phyloP scores from a whole-genome alignment of 306 rosid genomes.

The Acmispon strigosus region DNA sequence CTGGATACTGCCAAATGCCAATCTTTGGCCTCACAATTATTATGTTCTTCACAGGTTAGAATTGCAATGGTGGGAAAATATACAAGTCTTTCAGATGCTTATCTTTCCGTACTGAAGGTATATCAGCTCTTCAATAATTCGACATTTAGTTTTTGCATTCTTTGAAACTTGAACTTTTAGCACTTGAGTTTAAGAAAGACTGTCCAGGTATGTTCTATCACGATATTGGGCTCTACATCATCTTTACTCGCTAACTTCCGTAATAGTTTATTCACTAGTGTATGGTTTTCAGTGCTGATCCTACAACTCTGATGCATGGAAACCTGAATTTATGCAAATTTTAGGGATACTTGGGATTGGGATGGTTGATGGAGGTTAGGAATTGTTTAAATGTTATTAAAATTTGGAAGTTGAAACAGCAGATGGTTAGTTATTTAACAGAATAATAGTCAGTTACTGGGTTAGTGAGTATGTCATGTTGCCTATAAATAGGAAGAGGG shows the following conservation, averaged over 20 bases:
- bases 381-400: background rate
- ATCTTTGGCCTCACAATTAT: background rate
- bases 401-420: background rate
- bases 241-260: background rate
- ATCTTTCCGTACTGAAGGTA: constrained; percentile 88
- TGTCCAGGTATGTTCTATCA: too few species aligned
- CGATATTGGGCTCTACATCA: background rate
- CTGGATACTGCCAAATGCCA: background rate
- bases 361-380: constrained; percentile 3
- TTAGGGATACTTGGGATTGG: constrained; percentile 5
- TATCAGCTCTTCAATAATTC: background rate
- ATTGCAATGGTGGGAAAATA: constrained; percentile 95
- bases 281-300: background rate
- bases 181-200: background rate
- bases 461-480: too few species aligned
- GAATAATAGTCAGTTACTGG: too few species aligned
- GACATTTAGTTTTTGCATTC: background rate
- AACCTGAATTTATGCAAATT: background rate
- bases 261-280: background rate
- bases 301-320: constrained; percentile 4
- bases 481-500: too few species aligned
- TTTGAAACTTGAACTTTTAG: background rate
- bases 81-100: constrained; percentile 80
- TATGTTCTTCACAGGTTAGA: constrained; percentile 53
- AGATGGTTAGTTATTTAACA: background rate